Evolutionary conservation across 306 rosid species (phyloP).

Genomic region (Inga laurina): DNA sequence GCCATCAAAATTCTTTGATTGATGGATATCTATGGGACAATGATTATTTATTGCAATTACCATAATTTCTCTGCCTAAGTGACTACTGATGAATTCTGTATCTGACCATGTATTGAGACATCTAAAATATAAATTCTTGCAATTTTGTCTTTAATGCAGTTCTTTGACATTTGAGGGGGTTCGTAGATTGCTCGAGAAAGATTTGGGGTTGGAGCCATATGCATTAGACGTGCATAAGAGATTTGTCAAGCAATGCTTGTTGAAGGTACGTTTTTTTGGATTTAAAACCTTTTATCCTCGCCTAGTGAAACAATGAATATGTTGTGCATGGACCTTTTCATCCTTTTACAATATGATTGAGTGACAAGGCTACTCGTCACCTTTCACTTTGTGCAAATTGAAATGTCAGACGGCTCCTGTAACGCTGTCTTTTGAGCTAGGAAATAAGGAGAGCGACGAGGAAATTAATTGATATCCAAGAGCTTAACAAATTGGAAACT

Average conservation of each 20-base stretch:
- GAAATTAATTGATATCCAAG: too few relatives aligned
- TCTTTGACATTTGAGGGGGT: conserved; percentile 92
- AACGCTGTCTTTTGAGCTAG: too few relatives aligned
- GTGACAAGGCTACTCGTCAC: not conserved
- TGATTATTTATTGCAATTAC: not conserved
- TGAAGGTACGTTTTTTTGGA: conserved; percentile 52
- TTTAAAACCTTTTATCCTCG: conserved; percentile 21
- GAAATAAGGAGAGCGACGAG: too few relatives aligned
- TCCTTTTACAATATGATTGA: not conserved
- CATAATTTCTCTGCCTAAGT: not conserved
- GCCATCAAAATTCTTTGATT: not conserved
- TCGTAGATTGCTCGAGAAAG: conserved; percentile 90
- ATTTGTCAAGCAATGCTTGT: conserved; percentile 73
- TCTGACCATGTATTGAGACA: not conserved
- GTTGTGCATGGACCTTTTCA: not conserved
- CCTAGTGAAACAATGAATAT: not conserved
- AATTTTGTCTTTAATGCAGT: conserved; percentile 53
- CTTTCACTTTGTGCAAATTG: not conserved
- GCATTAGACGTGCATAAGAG: conserved; percentile 84
- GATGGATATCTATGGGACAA: not conserved
- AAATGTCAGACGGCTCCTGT: too few relatives aligned
- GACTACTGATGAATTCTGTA: not conserved
- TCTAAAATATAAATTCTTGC: not conserved
- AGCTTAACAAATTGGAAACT: too few relatives aligned
- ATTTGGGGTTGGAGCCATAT: conserved; percentile 61